Base-by-base conservation (phyloP, 2,329 filamentous ascomycete genomes). In the Paramyrothecium roridum region DNA sequence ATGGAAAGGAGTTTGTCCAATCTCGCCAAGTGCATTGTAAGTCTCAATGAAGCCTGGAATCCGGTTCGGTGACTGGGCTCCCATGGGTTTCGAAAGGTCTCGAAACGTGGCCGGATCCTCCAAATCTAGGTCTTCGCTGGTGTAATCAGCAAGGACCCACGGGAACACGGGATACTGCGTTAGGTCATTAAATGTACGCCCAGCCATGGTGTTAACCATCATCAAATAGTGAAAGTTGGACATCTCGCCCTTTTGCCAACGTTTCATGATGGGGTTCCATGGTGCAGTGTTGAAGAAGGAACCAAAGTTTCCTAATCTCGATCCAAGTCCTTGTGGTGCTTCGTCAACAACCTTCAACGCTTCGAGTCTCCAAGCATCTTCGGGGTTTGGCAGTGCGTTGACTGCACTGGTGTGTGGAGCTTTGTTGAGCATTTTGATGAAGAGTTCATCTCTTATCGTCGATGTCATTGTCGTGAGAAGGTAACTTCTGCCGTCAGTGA, bases 191-290 rank as follows among this genome's bases (percentile, higher is more conserved):
- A 99, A 99, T 0, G 95, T 98, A 52, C 95, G 82, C 2, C 95
- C 95, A 26, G 96, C 96, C 83, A 99, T 91, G 0, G 95, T 98
- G 67, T 99, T 99, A 67, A 99, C 87, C 57, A 97, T 86, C 93
- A 99, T 99, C 37, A 99, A 82, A 67, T 99, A 99, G 71, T 98
- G 92, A 65, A 99, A 99, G 70, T 99, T 99, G 16, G 93, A 98
- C 51, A 98, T 91, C 66, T 99, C 95, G 13, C 96, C 95, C 68
- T 87, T 89, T 56, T 95, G 83, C 95, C 95, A 99, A 69, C 87
- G 88, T 61, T 89, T 88, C 65, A 95, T 96, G 10, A 91, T 87
- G 11, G 93, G 90, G 61, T 92, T 93, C 70, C 89, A 89, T 0
- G 90, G 83, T 1, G 86, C 87, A 21, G 91, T 84, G 60, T 92